phyloP scores from a whole-genome alignment of 1,139 yeast species.

The Lodderomyces parapsilosis region DNA sequence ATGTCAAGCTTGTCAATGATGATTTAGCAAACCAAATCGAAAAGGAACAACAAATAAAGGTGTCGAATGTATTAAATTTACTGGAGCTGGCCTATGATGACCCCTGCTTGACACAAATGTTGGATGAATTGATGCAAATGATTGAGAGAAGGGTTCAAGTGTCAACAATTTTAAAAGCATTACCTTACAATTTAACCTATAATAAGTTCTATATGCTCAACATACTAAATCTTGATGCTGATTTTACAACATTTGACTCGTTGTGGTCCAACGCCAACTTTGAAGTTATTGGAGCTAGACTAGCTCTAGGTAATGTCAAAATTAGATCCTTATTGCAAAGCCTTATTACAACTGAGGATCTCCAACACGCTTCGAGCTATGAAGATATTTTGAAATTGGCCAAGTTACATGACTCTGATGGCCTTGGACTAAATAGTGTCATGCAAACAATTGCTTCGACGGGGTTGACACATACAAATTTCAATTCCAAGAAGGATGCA shows the following conservation, averaged over 20 bases:
- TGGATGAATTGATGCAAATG: not conserved
- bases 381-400: slow-evolving; percentile 16
- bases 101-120: not conserved
- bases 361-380: slow-evolving; percentile 18
- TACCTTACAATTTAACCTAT: slow-evolving; percentile 36
- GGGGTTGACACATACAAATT: slow-evolving; percentile 30
- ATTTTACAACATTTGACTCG: not conserved
- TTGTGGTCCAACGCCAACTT: slow-evolving; percentile 13
- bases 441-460: slow-evolving; percentile 23
- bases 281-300: slow-evolving; percentile 29
- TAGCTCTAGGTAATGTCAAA: slow-evolving; percentile 15
- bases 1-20: slow-evolving; percentile 10
- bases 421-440: slow-evolving; percentile 17
- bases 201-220: slow-evolving; percentile 29
- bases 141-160: not conserved
- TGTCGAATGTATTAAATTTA: not conserved
- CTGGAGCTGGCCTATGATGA: slow-evolving; percentile 1
- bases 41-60: not conserved
- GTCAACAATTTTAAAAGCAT: not conserved
- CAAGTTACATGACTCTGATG: slow-evolving; percentile 8
- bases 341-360: not conserved
- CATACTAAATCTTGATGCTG: slow-evolving; percentile 18
- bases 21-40: slow-evolving; percentile 9
- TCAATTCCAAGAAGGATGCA: slow-evolving; percentile 19
- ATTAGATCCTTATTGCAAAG: slow-evolving; percentile 4